Conservation (phyloP, 228 moss, liverwort and hornwort species). For the Sphagnum fallax region DNA sequence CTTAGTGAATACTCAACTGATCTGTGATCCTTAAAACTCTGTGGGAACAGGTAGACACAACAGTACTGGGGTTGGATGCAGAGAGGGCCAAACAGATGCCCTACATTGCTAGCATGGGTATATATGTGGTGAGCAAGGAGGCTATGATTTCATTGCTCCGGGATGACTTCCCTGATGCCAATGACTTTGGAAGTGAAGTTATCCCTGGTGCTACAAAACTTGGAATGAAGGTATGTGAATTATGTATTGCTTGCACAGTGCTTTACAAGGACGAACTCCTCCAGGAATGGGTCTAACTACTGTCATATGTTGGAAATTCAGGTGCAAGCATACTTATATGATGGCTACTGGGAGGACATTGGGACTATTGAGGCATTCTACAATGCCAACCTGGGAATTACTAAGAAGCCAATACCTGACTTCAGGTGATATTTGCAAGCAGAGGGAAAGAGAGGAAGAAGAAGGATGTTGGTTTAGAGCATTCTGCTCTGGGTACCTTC, state of each 20-base stretch:
- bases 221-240: conserved; percentile 52
- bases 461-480: no score
- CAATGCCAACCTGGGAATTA: conserved; percentile 92
- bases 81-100: conserved; percentile 57
- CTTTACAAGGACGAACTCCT: conserved; percentile 10
- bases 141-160: conserved; percentile 64
- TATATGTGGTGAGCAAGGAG: conserved; percentile 78
- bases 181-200: conserved; percentile 73
- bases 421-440: conserved; percentile 41
- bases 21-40: no score
- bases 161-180: conserved; percentile 59
- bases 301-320: conserved; percentile 6
- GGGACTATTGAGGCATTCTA: conserved; percentile 99
- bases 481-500: not conserved
- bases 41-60: conserved; percentile 47
- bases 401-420: conserved; percentile 93
- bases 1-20: no score
- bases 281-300: not conserved
- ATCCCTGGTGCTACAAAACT: conserved; percentile 67
- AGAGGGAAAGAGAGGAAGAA: not conserved
- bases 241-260: conserved; percentile 16
- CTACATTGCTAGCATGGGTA: conserved; percentile 79
- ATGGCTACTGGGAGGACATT: conserved; percentile 99
- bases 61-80: conserved; percentile 53
- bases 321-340: conserved; percentile 97